Base-by-base conservation (phyloP, 176 grass and related monocot genomes). In the Musa schizocarpa region DNA sequence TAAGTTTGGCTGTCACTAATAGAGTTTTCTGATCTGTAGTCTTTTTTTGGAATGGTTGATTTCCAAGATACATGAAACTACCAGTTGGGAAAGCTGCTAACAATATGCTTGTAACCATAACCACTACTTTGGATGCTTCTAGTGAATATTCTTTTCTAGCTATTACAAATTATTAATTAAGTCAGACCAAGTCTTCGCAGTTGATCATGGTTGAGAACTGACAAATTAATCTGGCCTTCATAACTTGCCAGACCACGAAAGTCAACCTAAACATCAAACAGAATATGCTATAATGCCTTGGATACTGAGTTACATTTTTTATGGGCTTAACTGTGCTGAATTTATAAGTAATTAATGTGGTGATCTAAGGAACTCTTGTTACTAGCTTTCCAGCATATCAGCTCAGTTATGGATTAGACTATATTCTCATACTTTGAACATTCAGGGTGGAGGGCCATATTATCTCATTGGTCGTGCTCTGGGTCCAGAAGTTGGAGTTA, bases 401-500 rank as follows among this genome's bases (percentile, higher is more conserved):
- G 11, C 4, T 65, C 10, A 25, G 11, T 26, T 26, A 65, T 65
- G 17, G 19, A 13, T 25, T 8, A 27, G 9, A 13, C 11, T 27
- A 24, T 65, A 25, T 61, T 61, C 63, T 51, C 20, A 27, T 11
- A n/a, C 72, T 74, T 74, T 56, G 22, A 52, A 70, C 14, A 82
- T 80, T 72, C 83, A 99, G 95, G 95, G 95, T 54, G 95, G 95
- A 67, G 95, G 95, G 20, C 95, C 95, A 50, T 99, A 99, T 86
- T 99, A 99, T 91, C 95, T 99, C 71, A 99, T 99, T 80, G 95
- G 95, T 63, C 88, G 95, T 52, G 95, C 95, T 62, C 86, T 99
- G 72, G 95, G 95, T 66, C 95, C 95, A 80, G 95, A 99, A 99
- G 95, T 99, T 89, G 95, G 95, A 87, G 95, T 99, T 78, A 99